Percentiles rank a stretch among this genome's conserved stretches.
Conservation (phyloP, 495 filamentous ascomycete species). For the Xylona heveae region DNA sequence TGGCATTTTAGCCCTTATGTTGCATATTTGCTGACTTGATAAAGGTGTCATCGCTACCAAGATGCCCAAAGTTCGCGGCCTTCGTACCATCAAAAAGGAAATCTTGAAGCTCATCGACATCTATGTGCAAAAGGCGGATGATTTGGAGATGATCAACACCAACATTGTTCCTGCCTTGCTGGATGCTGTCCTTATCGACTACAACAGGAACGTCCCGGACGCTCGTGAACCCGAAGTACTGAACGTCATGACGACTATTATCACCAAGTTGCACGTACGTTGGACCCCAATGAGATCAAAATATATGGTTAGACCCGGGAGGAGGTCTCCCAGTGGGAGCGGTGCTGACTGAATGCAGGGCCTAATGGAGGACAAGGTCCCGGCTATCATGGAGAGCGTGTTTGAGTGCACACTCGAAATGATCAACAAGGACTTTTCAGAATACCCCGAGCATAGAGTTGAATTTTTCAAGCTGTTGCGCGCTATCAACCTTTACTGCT, state of each 20-base stretch:
- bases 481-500: slow-evolving; percentile 91
- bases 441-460: slow-evolving; percentile 93
- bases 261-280: slow-evolving; percentile 85
- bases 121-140: slow-evolving; percentile 94
- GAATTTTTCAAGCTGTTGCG: slow-evolving; percentile 95
- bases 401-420: slow-evolving; percentile 98
- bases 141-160: slow-evolving; percentile 72
- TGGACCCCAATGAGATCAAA: slow-evolving; percentile 22
- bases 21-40: slow-evolving; percentile 9
- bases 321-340: not conserved
- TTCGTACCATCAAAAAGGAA: slow-evolving; percentile 98
- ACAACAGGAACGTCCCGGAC: slow-evolving; percentile 90
- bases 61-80: slow-evolving; percentile 83
- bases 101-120: slow-evolving; percentile 96
- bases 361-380: slow-evolving; percentile 95
- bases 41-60: slow-evolving; percentile 83
- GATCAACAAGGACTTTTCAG: slow-evolving; percentile 99
- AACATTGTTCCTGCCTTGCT: slow-evolving; percentile 95
- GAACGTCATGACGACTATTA: slow-evolving; percentile 93
- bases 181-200: slow-evolving; percentile 85
- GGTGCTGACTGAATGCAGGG: slow-evolving; percentile 29
- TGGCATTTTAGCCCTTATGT: slow-evolving; percentile 7
- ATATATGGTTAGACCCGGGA: slow-evolving; percentile 15
- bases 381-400: slow-evolving; percentile 92
- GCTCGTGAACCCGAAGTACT: slow-evolving; percentile 93